Evolutionary conservation across 2,329 filamentous ascomycete genomes (phyloP).

Genomic region (Apiospora kogelbergensis): DNA sequence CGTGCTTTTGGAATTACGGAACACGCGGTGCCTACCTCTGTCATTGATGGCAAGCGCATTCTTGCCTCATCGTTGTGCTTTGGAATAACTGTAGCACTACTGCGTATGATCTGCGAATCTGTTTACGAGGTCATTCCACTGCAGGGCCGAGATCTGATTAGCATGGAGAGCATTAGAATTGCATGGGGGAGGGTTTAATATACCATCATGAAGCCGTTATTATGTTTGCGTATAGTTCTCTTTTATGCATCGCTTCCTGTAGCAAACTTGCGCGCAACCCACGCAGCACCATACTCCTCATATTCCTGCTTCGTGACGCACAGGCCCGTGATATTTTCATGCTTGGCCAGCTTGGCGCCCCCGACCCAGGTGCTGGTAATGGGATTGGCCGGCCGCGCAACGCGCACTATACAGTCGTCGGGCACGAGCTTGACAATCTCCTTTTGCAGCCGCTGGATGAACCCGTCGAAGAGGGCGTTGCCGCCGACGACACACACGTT

Average conservation of each 20-base stretch:
- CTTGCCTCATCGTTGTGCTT: not conserved
- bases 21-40: not conserved
- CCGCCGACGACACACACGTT: constrained; percentile 91
- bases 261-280: constrained; percentile 72
- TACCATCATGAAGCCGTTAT: not conserved
- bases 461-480: constrained; percentile 76
- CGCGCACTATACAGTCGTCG: constrained; percentile 75
- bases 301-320: constrained; percentile 89
- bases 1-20: not conserved
- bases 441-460: constrained; percentile 74
- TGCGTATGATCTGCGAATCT: not conserved
- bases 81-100: too few relatives aligned
- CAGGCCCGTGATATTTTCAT: constrained; percentile 56
- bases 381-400: constrained; percentile 69
- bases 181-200: not conserved
- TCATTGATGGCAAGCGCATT: not conserved
- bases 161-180: not conserved
- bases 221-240: not conserved
- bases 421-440: constrained; percentile 73
- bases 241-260: constrained; percentile 23
- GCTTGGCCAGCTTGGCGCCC: constrained; percentile 73
- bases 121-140: not conserved
- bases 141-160: not conserved
- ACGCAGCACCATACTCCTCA: constrained; percentile 76
- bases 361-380: constrained; percentile 83